Conservation (phyloP, 2,329 filamentous ascomycete genomes). For the Alternaria postmessia region DNA sequence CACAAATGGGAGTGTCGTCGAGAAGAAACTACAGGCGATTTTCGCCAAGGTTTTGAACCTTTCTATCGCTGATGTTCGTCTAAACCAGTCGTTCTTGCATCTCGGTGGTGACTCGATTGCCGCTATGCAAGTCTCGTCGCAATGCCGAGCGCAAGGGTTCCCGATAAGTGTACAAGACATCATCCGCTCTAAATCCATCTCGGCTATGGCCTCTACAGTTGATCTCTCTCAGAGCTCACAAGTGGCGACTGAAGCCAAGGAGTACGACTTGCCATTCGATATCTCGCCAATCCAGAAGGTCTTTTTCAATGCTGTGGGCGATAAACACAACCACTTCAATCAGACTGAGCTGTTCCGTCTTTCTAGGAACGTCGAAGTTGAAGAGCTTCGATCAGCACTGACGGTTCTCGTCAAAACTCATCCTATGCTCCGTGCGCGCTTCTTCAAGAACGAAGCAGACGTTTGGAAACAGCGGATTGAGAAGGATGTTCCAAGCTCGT, state of each 20-base stretch:
- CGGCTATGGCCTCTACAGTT: conserved; percentile 32
- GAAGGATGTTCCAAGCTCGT: conserved; percentile 33
- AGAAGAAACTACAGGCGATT: conserved; percentile 40
- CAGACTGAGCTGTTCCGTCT: conserved; percentile 43
- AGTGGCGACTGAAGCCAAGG: conserved; percentile 15
- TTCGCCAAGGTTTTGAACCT: conserved; percentile 44
- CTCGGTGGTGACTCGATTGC: conserved; percentile 48
- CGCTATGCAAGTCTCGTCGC: conserved; percentile 47
- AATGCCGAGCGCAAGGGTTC: conserved; percentile 41
- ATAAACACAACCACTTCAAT: conserved; percentile 42
- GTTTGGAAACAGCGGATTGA: conserved; percentile 47
- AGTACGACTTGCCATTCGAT: conserved; percentile 37
- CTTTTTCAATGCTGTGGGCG: conserved; percentile 40
- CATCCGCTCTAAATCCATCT: conserved; percentile 44
- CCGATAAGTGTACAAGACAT: conserved; percentile 45
- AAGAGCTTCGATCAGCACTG: conserved; percentile 41
- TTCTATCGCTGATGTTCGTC: conserved; percentile 33
- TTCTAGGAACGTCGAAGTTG: conserved; percentile 30
- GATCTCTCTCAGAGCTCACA: conserved; percentile 18
- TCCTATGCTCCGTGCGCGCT: conserved; percentile 53
- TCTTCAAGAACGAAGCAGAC: conserved; percentile 33
- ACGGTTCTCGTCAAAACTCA: conserved; percentile 46
- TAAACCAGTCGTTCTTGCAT: conserved; percentile 46
- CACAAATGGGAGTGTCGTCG: conserved; percentile 27
- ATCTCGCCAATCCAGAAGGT: conserved; percentile 42